Conservation (phyloP, 1,284 basidiomycete genomes). For the Farysia itapuensis region DNA sequence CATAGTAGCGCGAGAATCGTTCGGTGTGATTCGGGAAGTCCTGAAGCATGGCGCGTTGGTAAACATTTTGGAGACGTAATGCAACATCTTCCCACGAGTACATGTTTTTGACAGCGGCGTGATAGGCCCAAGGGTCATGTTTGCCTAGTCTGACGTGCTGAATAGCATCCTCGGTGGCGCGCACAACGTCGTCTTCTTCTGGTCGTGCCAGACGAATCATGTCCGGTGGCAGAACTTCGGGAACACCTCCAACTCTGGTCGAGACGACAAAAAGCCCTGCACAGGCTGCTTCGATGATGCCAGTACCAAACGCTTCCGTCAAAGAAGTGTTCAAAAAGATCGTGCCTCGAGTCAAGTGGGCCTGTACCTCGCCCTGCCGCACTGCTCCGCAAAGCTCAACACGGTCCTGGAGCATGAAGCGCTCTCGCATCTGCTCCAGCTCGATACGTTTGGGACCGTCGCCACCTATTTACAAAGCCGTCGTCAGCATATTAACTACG, state of each 20-base stretch:
- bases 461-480: slow-evolving; percentile 67
- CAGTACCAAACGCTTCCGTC: slow-evolving; percentile 95
- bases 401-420: slow-evolving; percentile 81
- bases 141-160: slow-evolving; percentile 69
- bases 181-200: slow-evolving; percentile 81
- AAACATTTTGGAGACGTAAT: slow-evolving; percentile 78
- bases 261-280: slow-evolving; percentile 91
- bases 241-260: slow-evolving; percentile 90
- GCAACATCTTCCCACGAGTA: slow-evolving; percentile 88
- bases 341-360: slow-evolving; percentile 77
- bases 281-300: slow-evolving; percentile 92
- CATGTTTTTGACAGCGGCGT: slow-evolving; percentile 75
- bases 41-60: slow-evolving; percentile 68
- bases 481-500: neutral
- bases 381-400: slow-evolving; percentile 85
- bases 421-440: slow-evolving; percentile 92
- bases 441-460: slow-evolving; percentile 95
- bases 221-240: slow-evolving; percentile 87
- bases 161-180: slow-evolving; percentile 80
- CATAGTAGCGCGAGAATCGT: slow-evolving; percentile 63
- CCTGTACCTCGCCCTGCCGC: slow-evolving; percentile 75
- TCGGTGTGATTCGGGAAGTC: slow-evolving; percentile 25
- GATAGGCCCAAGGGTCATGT: slow-evolving; percentile 78
- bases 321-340: slow-evolving; percentile 95
- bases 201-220: slow-evolving; percentile 93